Base-by-base conservation (phyloP, 2,329 filamentous ascomycete genomes). In the Alternaria burnsii region DNA sequence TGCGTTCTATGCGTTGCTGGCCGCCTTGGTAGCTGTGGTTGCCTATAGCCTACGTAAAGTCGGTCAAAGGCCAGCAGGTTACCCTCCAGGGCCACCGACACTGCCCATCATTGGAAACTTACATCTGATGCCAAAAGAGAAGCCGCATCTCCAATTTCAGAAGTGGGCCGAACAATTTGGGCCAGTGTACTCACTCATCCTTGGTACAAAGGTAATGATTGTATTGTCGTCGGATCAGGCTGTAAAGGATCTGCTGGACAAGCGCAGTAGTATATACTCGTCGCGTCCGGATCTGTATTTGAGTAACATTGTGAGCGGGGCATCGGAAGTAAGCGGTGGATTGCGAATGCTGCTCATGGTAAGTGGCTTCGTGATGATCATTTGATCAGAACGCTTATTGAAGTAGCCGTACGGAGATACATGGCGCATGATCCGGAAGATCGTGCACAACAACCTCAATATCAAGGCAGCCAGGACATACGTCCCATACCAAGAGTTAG, bases 401-500 rank as follows among this genome's bases (percentile, higher is more conserved):
- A 2, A 7, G 9, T 50, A 69, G 65, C 52, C 62, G 38, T 69
- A 71, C 28, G 63, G 62, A 16, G 47, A 60, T 1, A 61, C 48
- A 5, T 70, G 66, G 67, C 61, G 64, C 1, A 59, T 63, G 63
- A 32, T 66, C n/a, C 67, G 66, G 3, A 73, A 66, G 30, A 60
- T 73, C 18, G 51, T 67, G 2, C 71, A 73, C 26, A 52, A 63
- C 9, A 62, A 52, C 2, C 40, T 73, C 24, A 73, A 72, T 24
- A 55, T 72, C 41, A 70, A 58, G 18, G 69, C 47, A 1, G 58
- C 68, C 3, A 58, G 43, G 5, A 58, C 67, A 24, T 74, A 74
- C 34, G 55, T 86, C 0, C 82, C 84, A 0, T 87, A 87, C 63
- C 85, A 87, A 63, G 80, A 83, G 48, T 77, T 87, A 3, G 85